These are phyloP conservation scores for Bryopsis sp. DNA, from an alignment of 139 green algal genomes.

Conservation along the genomic window DNA sequence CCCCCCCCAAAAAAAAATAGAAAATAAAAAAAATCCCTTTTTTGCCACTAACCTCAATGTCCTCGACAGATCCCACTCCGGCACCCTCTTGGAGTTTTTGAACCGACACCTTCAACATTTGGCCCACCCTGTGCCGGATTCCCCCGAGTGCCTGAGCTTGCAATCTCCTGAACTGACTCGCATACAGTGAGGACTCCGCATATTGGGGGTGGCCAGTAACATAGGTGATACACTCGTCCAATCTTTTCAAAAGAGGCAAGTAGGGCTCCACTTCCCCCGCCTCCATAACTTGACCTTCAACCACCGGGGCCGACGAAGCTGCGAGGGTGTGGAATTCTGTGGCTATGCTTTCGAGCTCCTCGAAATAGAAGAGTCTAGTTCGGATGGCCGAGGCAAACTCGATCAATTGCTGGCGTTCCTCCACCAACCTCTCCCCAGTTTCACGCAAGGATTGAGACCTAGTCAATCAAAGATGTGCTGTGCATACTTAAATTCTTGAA, in stretches of 20 bases:
- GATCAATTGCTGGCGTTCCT: conserved; percentile 49
- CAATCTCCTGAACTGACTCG: conserved; percentile 79
- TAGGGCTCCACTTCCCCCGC: conserved; percentile 33
- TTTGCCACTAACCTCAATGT: too few relatives aligned
- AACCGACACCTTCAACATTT: conserved; percentile 21
- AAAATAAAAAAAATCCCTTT: too few relatives aligned
- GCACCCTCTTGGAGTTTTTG: conserved; percentile 17
- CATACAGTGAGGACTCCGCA: conserved; percentile 72
- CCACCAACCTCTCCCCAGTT: conserved; percentile 27
- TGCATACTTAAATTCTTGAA: conserved; percentile 51
- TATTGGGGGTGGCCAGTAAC: conserved; percentile 75
- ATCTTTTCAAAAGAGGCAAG: conserved; percentile 63
- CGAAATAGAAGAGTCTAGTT: conserved; percentile 78
- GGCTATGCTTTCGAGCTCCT: conserved; percentile 83
- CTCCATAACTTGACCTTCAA: not conserved
- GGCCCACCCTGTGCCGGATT: conserved; percentile 52
- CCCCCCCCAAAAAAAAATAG: too few relatives aligned
- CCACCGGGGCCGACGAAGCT: conserved; percentile 21
- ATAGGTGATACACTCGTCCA: conserved; percentile 86
- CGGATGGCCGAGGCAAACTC: conserved; percentile 62
- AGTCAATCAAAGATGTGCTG: conserved; percentile 46
- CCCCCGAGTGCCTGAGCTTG: conserved; percentile 63
- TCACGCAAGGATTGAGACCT: conserved; percentile 5
- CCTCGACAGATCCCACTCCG: conserved; percentile 10
- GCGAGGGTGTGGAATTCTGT: conserved; percentile 50